Evolutionary conservation across 2,329 filamentous ascomycete species (phyloP).

Genomic region (Cercospora janseana): DNA sequence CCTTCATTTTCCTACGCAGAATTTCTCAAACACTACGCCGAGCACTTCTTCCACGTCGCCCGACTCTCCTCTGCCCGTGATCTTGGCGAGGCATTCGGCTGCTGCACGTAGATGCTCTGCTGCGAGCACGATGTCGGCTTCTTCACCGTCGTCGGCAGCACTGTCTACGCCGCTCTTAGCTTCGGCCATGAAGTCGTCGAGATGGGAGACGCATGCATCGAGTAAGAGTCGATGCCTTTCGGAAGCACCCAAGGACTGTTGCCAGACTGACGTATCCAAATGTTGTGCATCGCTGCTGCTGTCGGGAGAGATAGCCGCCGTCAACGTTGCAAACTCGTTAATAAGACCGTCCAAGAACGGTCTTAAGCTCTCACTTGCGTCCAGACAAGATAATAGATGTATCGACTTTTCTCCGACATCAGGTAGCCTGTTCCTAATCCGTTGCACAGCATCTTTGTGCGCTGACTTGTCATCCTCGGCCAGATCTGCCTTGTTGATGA

Average conservation of each 20-base stretch:
- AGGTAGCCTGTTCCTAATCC: slow-evolving; percentile 44
- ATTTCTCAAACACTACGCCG: slow-evolving; percentile 96
- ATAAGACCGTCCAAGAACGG: slow-evolving; percentile 66
- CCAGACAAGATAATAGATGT: slow-evolving; percentile 68
- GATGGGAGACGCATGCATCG: slow-evolving; percentile 65
- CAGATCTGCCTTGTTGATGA: slow-evolving; percentile 61
- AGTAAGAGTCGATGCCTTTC: slow-evolving; percentile 84
- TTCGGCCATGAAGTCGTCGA: slow-evolving; percentile 70
- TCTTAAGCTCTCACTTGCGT: slow-evolving; percentile 53
- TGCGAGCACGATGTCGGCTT: slow-evolving; percentile 81
- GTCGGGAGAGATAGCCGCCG: slow-evolving; percentile 47
- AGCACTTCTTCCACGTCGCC: slow-evolving; percentile 94
- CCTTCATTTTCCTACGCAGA: slow-evolving; percentile 43
- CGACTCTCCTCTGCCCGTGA: slow-evolving; percentile 79
- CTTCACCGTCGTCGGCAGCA: slow-evolving; percentile 36
- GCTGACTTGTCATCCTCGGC: slow-evolving; percentile 3
- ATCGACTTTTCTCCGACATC: slow-evolving; percentile 48
- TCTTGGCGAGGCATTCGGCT: slow-evolving; percentile 74
- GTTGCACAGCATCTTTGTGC: slow-evolving; percentile 20
- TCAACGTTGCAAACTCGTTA: slow-evolving; percentile 68
- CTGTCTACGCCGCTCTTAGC: slow-evolving; percentile 36
- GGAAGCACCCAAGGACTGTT: slow-evolving; percentile 85
- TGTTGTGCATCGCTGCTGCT: slow-evolving; percentile 38
- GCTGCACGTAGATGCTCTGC: slow-evolving; percentile 84
- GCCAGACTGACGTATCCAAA: slow-evolving; percentile 64